These are phyloP conservation scores for Psilocybe sp. DNA, from an alignment of 768 basidiomycete genomes.

Conservation along the genomic window DNA sequence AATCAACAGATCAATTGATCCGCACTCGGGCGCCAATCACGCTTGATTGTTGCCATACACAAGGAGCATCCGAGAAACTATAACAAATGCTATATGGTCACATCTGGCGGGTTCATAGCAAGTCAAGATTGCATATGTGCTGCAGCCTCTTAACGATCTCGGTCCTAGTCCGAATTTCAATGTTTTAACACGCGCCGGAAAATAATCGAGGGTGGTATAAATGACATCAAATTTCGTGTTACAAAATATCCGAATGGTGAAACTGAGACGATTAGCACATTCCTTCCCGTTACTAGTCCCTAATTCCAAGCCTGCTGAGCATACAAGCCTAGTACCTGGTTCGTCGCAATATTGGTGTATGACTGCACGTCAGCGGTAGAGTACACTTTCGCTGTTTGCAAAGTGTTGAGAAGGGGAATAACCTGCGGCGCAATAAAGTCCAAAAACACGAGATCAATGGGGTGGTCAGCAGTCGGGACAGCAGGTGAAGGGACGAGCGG, in stretches of 20 bases:
- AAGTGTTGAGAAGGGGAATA: conserved; percentile 50
- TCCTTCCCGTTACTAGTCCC: not conserved
- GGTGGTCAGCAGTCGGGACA: conserved; percentile 39
- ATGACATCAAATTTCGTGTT: no score
- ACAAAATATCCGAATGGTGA: not conserved
- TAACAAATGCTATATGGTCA: no score
- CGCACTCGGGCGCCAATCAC: no score
- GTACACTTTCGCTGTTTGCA: conserved; percentile 50
- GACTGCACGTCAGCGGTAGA: conserved; percentile 45
- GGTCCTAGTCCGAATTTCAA: no score
- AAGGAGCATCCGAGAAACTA: no score
- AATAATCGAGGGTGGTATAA: no score
- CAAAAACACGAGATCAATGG: conserved; percentile 74
- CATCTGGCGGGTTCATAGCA: no score
- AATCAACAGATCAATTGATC: no score
- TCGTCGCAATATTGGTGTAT: conserved; percentile 53
- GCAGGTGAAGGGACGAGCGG: conserved; percentile 32
- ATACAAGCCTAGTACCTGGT: conserved; percentile 53
- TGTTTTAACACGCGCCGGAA: no score
- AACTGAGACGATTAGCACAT: not conserved
- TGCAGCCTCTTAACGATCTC: no score
- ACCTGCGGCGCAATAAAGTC: conserved; percentile 61
- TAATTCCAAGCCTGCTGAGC: conserved; percentile 49
- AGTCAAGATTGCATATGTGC: no score
- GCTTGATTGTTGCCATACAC: no score